Conservation (phyloP, 441 rosid species). For the Hura crepitans region DNA sequence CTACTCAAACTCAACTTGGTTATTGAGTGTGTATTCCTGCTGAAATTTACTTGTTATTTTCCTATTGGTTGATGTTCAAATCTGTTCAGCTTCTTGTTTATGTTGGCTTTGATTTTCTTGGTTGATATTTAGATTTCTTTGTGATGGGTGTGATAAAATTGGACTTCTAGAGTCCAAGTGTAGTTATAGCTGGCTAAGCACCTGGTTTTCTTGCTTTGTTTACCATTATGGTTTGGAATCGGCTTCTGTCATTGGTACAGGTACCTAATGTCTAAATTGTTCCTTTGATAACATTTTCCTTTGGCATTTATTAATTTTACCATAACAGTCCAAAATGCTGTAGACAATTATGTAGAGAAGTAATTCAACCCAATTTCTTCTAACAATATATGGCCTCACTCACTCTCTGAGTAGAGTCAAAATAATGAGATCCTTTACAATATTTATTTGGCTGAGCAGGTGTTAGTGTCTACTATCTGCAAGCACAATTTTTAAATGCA, state of each 20-base stretch:
- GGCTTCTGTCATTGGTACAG: background rate
- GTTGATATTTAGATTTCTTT: background rate
- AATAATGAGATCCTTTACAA: background rate
- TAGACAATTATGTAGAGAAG: background rate
- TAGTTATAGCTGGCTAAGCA: background rate
- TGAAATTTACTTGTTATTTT: background rate
- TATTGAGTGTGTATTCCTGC: background rate
- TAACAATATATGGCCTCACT: background rate
- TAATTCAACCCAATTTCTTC: background rate
- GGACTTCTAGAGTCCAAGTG: background rate
- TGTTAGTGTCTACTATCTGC: background rate
- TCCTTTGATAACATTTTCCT: background rate
- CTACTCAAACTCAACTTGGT: background rate
- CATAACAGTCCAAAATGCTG: background rate
- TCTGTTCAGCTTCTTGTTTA: background rate
- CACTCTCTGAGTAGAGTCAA: background rate
- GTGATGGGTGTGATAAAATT: background rate
- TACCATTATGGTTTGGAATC: background rate
- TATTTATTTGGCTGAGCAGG: background rate
- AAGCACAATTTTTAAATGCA: background rate
- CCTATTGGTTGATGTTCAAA: background rate
- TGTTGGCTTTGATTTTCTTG: background rate
- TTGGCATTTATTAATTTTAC: background rate
- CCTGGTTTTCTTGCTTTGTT: background rate
- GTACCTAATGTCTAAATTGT: background rate